Conservation (phyloP, 2,329 filamentous ascomycete species). For the Ascochyta clinopodiicola region DNA sequence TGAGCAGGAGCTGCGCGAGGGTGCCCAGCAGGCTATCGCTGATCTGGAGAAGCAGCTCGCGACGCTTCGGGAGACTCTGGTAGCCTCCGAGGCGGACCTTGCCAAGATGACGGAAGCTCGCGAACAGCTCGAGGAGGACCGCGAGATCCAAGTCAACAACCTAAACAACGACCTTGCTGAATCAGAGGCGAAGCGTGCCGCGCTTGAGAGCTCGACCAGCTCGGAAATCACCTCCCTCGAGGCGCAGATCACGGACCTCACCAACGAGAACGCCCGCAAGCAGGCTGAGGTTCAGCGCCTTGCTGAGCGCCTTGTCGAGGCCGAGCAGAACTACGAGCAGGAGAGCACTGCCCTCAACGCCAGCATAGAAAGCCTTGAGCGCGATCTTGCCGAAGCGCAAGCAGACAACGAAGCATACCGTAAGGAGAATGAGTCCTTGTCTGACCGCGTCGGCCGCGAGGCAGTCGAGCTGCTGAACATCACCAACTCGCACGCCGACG, state of each 20-base stretch:
- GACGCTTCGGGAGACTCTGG: conserved; percentile 44
- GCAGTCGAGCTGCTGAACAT: conserved; percentile 42
- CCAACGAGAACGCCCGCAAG: conserved; percentile 48
- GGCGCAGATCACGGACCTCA: conserved; percentile 51
- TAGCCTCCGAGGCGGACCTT: conserved; percentile 29
- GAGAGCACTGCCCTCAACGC: conserved; percentile 34
- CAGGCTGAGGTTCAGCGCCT: conserved; percentile 50
- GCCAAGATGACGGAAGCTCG: conserved; percentile 37
- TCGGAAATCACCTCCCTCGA: conserved; percentile 41
- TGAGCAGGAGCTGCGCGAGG: conserved; percentile 49
- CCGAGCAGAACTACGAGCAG: conserved; percentile 34
- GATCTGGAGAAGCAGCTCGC: conserved; percentile 43
- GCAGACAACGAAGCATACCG: conserved; percentile 35
- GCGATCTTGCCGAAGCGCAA: conserved; percentile 26
- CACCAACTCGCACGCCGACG: conserved; percentile 30
- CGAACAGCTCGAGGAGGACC: conserved; percentile 40
- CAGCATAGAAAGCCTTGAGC: conserved; percentile 31
- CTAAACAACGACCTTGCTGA: conserved; percentile 46
- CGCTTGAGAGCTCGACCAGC: conserved; percentile 40
- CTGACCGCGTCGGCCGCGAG: conserved; percentile 37
- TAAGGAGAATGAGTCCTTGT: conserved; percentile 38
- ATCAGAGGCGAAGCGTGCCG: conserved; percentile 38
- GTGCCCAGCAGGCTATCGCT: conserved; percentile 46
- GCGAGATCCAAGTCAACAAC: conserved; percentile 43
- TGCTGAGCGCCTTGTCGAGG: conserved; percentile 32